Evolutionary conservation across 2,329 filamentous ascomycete species (phyloP), one percentile per base, ranked within the genome.

Genomic region (Zymoseptoria tritici): DNA sequence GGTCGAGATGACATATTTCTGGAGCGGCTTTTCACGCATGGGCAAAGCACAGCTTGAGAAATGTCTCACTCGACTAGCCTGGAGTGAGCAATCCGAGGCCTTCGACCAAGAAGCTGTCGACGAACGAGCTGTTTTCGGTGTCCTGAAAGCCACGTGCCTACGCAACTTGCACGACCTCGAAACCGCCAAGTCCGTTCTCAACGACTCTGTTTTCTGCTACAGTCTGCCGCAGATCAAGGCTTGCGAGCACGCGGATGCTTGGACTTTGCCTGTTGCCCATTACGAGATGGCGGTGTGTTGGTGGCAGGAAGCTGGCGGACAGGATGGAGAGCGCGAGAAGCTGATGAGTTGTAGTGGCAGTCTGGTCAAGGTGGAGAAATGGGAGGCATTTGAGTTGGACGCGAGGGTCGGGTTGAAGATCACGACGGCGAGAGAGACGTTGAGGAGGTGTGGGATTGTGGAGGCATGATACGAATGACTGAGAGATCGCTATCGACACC

Each of bases 1-100:
- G 0, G 84, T 91, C 68, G 94, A 97, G 77, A 96, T 97, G 88
- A 86, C 89, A 11, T 96, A 93, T 73, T 85, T 97, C 68, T 97
- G 92, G 92, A 92, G 90, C 70, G 93, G 92, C 0, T 85, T 85
- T 67, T 93, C 90, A 74, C 85, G 91, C 57, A 95, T 96, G 90
- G 79, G 82, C 2, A 68, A 76, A 0, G 76, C 77, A 0, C 83
- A 93, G 61, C 78, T 96, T 13, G 78, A 87, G 54, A 76, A 79
- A 50, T 89, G 85, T 0, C 72, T 90, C 46, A 75, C 72, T 0
- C 81, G 82, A n/a, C 75, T 96, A 9, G 77, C 79, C 0, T 96
- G 91, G 76, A 86, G 84, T 22, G 75, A 78, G 67, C 80, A 80
- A 42, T 80, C 81, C 59, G 74, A 76, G 49, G 71, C 72, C 19